Base-by-base conservation (phyloP, 441 rosid species). In the Eutrema salsugineum region DNA sequence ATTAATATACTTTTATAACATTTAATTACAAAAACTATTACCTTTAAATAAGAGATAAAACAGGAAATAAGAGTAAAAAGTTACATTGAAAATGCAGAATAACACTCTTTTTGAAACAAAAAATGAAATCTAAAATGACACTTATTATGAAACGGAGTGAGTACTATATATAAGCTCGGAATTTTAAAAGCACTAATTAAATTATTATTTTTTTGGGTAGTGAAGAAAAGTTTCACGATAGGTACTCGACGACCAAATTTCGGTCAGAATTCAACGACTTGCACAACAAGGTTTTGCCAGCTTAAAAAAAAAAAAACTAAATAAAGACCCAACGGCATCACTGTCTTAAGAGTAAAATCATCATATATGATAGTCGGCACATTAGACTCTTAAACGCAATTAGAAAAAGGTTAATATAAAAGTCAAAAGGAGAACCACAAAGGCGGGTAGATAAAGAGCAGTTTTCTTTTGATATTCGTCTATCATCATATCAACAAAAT, bases 381-480 rank as follows among this genome's bases (percentile, higher is more conserved):
- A 76, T 76, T 75, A 65, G 20, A 55, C 79, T 69, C 70, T 62
- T 47, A 55, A 47, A 32, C 28, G 20, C 20, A 12, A 42, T 32
- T 50, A 60, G 38, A 73, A 51, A 36, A 42, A 28, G 3, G 5
- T 16, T 55, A n/a, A n/a, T 28, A 22, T 6, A 33, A 20, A 27
- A 63, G 75, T 76, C 79, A 63, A 76, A 75, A 68, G 74, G 70
- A 68, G 28, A 68, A 48, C 75, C 70, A 63, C 71, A 75, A 62
- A 54, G 39, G 56, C 49, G 6, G 73, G 66, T 73, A 73, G 72
- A 49, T 28, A 73, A 16, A 54, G 69, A 69, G 75, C 61, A 63
- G 75, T 71, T 70, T 70, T 71, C 70, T 70, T 76, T 69, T 63
- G 66, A 63, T 63, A 47, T 69, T 76, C 79, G 75, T 75, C 79